These are phyloP conservation scores for Syncephalastrum racemosum DNA, from an alignment of 371 early-diverging fungal species.

Conservation along the genomic window DNA sequence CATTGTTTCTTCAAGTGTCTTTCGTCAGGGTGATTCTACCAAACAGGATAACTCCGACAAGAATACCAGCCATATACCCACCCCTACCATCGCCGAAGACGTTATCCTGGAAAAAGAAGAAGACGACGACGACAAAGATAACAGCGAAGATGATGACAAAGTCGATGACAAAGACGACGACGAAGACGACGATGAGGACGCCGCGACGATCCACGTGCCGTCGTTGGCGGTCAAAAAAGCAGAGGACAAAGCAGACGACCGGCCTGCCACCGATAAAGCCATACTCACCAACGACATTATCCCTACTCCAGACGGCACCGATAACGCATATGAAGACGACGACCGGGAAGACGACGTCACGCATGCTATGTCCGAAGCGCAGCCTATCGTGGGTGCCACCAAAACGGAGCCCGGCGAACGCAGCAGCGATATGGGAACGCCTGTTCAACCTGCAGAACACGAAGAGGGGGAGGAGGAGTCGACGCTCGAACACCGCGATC, in stretches of 20 bases:
- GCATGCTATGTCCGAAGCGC: too few relatives aligned
- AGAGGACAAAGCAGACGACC: background rate
- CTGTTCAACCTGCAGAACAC: background rate
- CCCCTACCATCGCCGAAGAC: background rate
- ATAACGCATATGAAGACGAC: too few relatives aligned
- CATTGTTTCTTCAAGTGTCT: slow-evolving; percentile 21
- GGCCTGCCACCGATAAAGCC: background rate
- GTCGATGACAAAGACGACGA: slow-evolving; percentile 3
- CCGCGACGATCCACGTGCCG: background rate
- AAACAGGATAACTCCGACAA: slow-evolving; percentile 3
- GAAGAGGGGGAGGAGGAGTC: background rate
- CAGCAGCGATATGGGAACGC: too few relatives aligned
- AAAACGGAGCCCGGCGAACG: too few relatives aligned
- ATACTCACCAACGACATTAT: background rate
- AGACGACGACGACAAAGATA: background rate
- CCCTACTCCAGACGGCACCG: too few relatives aligned
- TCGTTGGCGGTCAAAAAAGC: background rate
- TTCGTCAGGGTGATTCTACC: slow-evolving; percentile 9
- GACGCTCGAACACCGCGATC: background rate
- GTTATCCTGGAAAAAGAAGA: background rate
- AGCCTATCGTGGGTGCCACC: too few relatives aligned
- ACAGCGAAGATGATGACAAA: background rate
- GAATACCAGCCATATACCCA: slow-evolving; percentile 3
- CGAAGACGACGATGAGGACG: background rate
- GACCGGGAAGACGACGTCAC: too few relatives aligned